Evolutionary conservation across 345 rosid genomes (phyloP), one percentile per base, ranked within the genome.

Genomic region (Trapa incisa): DNA sequence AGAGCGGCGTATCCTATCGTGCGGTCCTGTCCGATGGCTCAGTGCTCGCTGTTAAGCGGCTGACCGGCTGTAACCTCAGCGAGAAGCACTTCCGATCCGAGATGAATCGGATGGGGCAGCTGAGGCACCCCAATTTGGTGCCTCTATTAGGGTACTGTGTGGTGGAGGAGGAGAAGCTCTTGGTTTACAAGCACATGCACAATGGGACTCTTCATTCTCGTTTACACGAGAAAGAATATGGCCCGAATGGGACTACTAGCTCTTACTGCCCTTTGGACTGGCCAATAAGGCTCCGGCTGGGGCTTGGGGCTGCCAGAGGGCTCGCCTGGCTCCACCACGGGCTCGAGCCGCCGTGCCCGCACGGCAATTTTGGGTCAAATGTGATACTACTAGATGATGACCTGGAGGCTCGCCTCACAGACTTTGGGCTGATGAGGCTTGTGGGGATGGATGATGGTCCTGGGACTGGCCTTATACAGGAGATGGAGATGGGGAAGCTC

Each of bases 241-340:
- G 65, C 37, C 11, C 37, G 0, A 16, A 42, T 14, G 68, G 72
- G 67, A 58, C 3, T 58, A 58, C 3, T 58, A 58, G 63, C 37
- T 38, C 37, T 68, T 57, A 64, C 70, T 76, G 65, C 67, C 61
- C 61, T 39, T 69, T 83, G 66, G 84, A 86, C 61, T 86, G 91
- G 91, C 75, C 77, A 1, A 48, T 68, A 29, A 82, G 88, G 82
- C 72, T 84, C 62, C 76, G 74, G 52, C 75, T 86, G 42, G 80
- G 82, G 35, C 67, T 83, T 29, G 88, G 91, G 54, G 85, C 86
- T 0, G 85, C 88, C 12, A 73, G 85, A 76, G 91, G 91, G 7
- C 68, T 84, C 36, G 88, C 85, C 68, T 86, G 88, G 91, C 71
- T 86, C 48, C 86, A 86, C 70, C 84, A 79, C 65, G 86, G 85